Evolutionary conservation across 2,329 filamentous ascomycete species (phyloP).

Genomic region (Exophiala sp.): DNA sequence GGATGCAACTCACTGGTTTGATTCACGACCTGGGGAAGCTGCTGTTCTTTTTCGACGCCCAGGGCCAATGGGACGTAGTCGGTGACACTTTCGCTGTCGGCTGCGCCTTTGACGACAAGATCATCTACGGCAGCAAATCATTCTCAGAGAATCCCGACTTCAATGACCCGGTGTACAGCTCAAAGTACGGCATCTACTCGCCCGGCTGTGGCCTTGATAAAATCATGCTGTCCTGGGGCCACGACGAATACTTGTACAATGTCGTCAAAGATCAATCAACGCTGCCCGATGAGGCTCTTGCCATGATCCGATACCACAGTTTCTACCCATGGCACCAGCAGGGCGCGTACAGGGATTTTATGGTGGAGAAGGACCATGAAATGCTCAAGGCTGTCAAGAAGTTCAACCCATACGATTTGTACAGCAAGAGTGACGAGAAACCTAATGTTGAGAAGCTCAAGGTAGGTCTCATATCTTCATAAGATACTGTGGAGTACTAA

Average conservation of each 20-base stretch:
- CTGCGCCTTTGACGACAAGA: conserved; percentile 58
- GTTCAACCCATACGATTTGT: conserved; percentile 89
- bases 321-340: conserved; percentile 90
- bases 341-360: conserved; percentile 75
- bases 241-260: conserved; percentile 84
- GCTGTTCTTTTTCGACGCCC: conserved; percentile 60
- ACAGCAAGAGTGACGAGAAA: conserved; percentile 83
- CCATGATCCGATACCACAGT: conserved; percentile 90
- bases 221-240: conserved; percentile 86
- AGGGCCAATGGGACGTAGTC: conserved; percentile 90
- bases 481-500: background rate
- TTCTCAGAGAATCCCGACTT: conserved; percentile 75
- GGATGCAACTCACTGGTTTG: conserved; percentile 49
- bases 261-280: conserved; percentile 78
- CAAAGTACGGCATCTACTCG: conserved; percentile 74
- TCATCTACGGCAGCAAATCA: conserved; percentile 72
- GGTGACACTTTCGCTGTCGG: conserved; percentile 55
- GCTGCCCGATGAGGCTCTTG: conserved; percentile 75
- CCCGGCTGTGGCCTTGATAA: conserved; percentile 79
- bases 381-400: conserved; percentile 79
- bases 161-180: conserved; percentile 67
- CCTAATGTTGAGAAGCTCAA: conserved; percentile 75
- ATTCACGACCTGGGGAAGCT: conserved; percentile 48
- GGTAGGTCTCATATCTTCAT: conserved; percentile 38
- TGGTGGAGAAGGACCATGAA: conserved; percentile 74